A percentile compares a stretch with the other conserved stretches of the same genome.
phyloP scores from a whole-genome alignment of 768 basidiomycete genomes.

The Russula emetica region DNA sequence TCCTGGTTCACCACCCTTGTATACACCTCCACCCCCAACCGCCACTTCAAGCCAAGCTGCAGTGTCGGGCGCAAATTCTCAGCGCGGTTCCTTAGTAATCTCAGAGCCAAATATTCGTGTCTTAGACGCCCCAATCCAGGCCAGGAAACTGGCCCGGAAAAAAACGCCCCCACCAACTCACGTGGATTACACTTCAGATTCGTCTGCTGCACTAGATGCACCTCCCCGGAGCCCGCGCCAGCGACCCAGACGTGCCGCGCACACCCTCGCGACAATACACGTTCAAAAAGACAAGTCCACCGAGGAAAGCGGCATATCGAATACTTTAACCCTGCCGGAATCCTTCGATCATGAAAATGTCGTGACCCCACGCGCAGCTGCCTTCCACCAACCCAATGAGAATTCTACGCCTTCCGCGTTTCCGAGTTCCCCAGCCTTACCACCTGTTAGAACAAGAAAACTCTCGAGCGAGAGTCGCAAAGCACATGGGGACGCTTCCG shows the following conservation, averaged over 20 bases:
- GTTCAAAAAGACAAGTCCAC: slow-evolving; percentile 35
- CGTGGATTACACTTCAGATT: slow-evolving; percentile 48
- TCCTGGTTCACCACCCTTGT: slow-evolving; percentile 39
- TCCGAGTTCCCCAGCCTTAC: slow-evolving; percentile 31
- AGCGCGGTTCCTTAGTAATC: slow-evolving; percentile 36
- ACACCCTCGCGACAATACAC: slow-evolving; percentile 47
- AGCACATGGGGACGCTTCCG: slow-evolving; percentile 9
- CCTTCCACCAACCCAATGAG: slow-evolving; percentile 39
- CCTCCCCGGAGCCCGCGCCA: slow-evolving; percentile 42
- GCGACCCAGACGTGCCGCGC: slow-evolving; percentile 50
- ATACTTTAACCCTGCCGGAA: slow-evolving; percentile 46
- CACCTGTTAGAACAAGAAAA: slow-evolving; percentile 33
- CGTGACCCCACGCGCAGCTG: slow-evolving; percentile 54
- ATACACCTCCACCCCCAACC: slow-evolving; percentile 37
- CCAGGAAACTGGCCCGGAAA: slow-evolving; percentile 38
- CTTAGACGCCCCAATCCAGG: slow-evolving; percentile 32
- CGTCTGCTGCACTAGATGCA: slow-evolving; percentile 39
- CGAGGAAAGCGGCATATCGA: slow-evolving; percentile 38
- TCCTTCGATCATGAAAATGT: slow-evolving; percentile 48
- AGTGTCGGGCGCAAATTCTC: slow-evolving; percentile 32
- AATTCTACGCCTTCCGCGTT: slow-evolving; percentile 31
- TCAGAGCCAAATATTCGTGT: slow-evolving; percentile 30
- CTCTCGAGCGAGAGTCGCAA: slow-evolving; percentile 31
- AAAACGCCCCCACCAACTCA: slow-evolving; percentile 36
- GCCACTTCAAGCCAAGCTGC: slow-evolving; percentile 31